phyloP scores from a whole-genome alignment of 1,139 yeast genomes.

The Taiozyma sp. region DNA sequence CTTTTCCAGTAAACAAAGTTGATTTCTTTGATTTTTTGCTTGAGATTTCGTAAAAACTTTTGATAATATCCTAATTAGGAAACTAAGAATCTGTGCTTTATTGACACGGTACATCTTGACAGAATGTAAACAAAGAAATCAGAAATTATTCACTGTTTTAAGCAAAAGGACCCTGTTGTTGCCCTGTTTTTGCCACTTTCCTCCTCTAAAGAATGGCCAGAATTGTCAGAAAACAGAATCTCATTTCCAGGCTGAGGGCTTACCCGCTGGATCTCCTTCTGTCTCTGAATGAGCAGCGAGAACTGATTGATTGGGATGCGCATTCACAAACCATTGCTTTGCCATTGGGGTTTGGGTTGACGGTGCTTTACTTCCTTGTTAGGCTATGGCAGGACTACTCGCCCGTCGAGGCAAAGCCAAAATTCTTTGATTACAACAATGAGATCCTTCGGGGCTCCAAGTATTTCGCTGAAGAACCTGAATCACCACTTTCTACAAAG shows the following conservation, averaged over 20 bases:
- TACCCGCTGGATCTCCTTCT: slow-evolving; percentile 56
- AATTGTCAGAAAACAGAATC: slow-evolving; percentile 16
- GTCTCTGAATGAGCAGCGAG: slow-evolving; percentile 46
- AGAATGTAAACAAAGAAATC: background rate
- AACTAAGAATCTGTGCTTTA: background rate
- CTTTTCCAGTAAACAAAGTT: background rate
- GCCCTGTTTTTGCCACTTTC: background rate
- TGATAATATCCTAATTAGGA: background rate
- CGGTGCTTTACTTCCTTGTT: slow-evolving; percentile 27
- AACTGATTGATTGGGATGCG: slow-evolving; percentile 64
- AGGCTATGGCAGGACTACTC: slow-evolving; percentile 31
- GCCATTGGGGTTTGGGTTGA: slow-evolving; percentile 41
- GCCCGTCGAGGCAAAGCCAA: slow-evolving; percentile 17
- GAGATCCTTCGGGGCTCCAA: slow-evolving; percentile 24
- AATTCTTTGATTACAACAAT: slow-evolving; percentile 24
- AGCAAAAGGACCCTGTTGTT: no score
- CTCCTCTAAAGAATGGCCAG: slow-evolving; percentile 2
- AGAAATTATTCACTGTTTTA: no score
- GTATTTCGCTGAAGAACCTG: slow-evolving; percentile 19
- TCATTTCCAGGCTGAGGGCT: slow-evolving; percentile 35
- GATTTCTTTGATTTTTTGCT: background rate
- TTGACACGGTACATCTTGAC: background rate
- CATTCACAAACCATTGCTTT: slow-evolving; percentile 42
- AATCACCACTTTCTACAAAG: slow-evolving; percentile 4
- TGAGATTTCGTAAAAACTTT: background rate